Evolutionary conservation across 148 eudicot species (phyloP).

Genomic region (Cornus suecica): DNA sequence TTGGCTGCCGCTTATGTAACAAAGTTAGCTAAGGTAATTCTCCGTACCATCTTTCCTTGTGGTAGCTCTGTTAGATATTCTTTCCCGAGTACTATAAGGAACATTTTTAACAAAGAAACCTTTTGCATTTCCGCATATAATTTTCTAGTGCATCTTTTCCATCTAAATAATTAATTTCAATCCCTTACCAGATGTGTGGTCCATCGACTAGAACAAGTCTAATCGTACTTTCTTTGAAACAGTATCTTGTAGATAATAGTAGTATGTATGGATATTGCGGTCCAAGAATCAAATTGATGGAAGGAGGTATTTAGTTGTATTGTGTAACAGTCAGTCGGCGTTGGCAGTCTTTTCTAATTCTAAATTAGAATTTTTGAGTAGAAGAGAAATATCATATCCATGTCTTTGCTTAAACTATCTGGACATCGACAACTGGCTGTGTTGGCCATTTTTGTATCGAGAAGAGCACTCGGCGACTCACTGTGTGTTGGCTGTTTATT

Average conservation of each 20-base stretch:
- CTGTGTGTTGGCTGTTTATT: neutral
- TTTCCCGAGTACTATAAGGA: neutral
- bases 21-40: slow-evolving; percentile 63
- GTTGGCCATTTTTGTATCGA: no score
- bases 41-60: neutral
- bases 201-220: neutral
- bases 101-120: neutral
- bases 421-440: neutral
- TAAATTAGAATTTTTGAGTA: neutral
- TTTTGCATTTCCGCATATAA: neutral
- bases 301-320: neutral
- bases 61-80: neutral
- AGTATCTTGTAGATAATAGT: neutral
- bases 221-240: neutral
- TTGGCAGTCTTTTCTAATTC: neutral
- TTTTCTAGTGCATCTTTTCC: neutral
- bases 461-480: neutral
- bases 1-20: slow-evolving; percentile 78
- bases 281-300: neutral
- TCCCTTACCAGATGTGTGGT: neutral
- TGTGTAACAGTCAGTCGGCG: neutral
- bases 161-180: no score
- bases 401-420: neutral
- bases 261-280: neutral
- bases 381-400: neutral